A percentile compares a stretch with the other conserved stretches of the same genome.
phyloP scores from a whole-genome alignment of 495 filamentous ascomycete genomes.

The Xylona heveae region DNA sequence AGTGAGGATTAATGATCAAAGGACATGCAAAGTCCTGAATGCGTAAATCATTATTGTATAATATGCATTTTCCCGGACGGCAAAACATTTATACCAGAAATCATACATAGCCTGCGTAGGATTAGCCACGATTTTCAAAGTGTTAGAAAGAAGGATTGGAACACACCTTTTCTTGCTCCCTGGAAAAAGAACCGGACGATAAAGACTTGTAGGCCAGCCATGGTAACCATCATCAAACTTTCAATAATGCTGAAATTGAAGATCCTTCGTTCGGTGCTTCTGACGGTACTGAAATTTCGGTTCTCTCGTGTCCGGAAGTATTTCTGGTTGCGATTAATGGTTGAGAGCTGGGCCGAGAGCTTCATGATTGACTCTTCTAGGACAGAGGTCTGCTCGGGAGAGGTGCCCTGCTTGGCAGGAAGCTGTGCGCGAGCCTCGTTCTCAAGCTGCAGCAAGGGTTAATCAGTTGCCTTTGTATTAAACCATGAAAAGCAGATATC shows the following conservation, averaged over 20 bases:
- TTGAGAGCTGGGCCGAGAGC: conserved; percentile 82
- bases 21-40: neutral
- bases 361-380: conserved; percentile 95
- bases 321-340: conserved; percentile 92
- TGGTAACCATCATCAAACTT: conserved; percentile 74
- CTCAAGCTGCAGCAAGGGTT: conserved; percentile 51
- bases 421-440: conserved; percentile 71
- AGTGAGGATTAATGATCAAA: neutral
- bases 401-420: conserved; percentile 76
- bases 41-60: neutral
- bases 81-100: neutral
- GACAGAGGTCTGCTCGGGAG: conserved; percentile 74
- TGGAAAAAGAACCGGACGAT: conserved; percentile 98
- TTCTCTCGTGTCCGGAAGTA: conserved; percentile 99
- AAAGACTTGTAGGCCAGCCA: conserved; percentile 95
- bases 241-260: conserved; percentile 96
- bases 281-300: conserved; percentile 93
- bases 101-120: neutral
- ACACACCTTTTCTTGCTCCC: conserved; percentile 53
- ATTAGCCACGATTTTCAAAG: neutral
- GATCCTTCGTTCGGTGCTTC: conserved; percentile 85
- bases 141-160: too few species aligned
- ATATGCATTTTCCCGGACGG: neutral
- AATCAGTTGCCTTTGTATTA: neutral
- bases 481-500: neutral